Evolutionary conservation across 345 rosid genomes (phyloP).

Genomic region (Rhodamnia rubescens): DNA sequence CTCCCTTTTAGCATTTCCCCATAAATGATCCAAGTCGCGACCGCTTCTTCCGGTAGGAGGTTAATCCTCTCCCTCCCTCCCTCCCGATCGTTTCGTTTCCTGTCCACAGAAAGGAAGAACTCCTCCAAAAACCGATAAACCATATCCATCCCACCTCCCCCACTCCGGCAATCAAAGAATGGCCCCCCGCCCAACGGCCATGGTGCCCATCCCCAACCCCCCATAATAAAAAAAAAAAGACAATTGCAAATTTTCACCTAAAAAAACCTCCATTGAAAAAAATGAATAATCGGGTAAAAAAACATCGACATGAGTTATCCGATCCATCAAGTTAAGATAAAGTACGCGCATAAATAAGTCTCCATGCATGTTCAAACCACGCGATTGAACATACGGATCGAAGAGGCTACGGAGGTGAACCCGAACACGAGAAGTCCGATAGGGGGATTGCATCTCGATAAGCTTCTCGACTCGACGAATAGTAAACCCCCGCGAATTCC

Average conservation of each 20-base stretch:
- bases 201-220: background rate
- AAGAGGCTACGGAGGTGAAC: background rate
- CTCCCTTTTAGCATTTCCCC: background rate
- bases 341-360: background rate
- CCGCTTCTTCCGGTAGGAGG: background rate
- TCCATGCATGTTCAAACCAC: background rate
- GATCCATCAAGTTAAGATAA: background rate
- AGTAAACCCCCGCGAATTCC: background rate
- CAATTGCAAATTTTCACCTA: background rate
- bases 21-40: background rate
- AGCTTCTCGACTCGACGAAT: background rate
- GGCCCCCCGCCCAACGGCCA: background rate
- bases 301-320: background rate
- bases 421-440: background rate
- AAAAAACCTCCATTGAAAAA: background rate
- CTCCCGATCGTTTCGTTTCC: background rate
- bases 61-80: background rate
- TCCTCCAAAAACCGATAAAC: background rate
- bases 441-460: background rate
- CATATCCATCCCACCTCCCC: no score
- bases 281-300: background rate
- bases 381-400: rapidly evolving
- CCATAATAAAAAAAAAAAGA: no score
- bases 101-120: background rate
- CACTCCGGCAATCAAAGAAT: background rate